Evolutionary conservation across 129 eudicot species (phyloP).

Genomic region (Arctium lappa): DNA sequence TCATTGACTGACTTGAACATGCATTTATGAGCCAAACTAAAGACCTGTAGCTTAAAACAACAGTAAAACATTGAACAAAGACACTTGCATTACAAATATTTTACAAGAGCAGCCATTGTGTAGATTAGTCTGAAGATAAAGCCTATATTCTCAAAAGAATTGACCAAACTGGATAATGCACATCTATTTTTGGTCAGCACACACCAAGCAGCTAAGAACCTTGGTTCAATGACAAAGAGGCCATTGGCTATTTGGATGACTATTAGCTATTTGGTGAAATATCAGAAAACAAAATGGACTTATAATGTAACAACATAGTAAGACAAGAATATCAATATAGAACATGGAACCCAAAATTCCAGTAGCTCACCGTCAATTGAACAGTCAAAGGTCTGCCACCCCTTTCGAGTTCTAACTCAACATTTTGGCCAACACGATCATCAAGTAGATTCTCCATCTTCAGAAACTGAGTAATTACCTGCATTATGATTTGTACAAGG

Average conservation of each 20-base stretch:
- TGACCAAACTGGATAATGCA: not conserved
- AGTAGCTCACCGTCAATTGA: conserved; percentile 32
- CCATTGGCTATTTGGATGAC: too few relatives aligned
- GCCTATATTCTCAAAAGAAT: not conserved
- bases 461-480: conserved; percentile 91
- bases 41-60: not conserved
- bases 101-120: not conserved
- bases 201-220: too few relatives aligned
- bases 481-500: conserved; percentile 22
- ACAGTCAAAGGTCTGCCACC: conserved; percentile 84
- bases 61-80: too few relatives aligned
- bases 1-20: not conserved
- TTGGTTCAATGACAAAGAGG: too few relatives aligned
- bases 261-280: not conserved
- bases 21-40: not conserved
- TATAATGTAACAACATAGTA: not conserved
- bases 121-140: not conserved
- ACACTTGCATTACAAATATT: not conserved
- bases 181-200: not conserved
- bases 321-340: not conserved
- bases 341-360: not conserved
- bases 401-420: conserved; percentile 85
- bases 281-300: not conserved
- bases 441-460: conserved; percentile 82
- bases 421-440: conserved; percentile 66